These are phyloP conservation scores for Leishmania arabica DNA, from an alignment of 208 protist genomes.

Conservation along the genomic window DNA sequence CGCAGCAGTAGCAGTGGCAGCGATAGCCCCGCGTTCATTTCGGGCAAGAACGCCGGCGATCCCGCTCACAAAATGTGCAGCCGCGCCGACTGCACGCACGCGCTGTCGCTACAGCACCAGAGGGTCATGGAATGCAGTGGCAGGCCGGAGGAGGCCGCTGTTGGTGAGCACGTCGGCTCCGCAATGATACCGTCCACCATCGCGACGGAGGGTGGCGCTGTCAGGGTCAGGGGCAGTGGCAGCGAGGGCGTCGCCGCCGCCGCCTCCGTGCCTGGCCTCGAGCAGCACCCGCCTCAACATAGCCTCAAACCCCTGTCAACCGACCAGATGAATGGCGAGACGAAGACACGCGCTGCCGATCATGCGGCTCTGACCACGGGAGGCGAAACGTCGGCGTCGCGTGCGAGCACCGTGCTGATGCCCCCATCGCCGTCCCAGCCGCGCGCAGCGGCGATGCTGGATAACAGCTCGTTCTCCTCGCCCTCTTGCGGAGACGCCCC, in stretches of 20 bases:
- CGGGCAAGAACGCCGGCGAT: not conserved
- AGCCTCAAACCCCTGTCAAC: not conserved
- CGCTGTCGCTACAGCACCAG: not conserved
- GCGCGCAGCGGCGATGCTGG: not conserved
- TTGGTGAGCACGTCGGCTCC: not conserved
- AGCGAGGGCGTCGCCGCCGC: not conserved
- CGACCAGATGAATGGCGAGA: constrained; percentile 21
- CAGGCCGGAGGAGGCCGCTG: constrained; percentile 12
- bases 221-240: not conserved
- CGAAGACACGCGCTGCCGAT: constrained; percentile 14
- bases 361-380: constrained; percentile 6
- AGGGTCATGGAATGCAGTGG: constrained; percentile 9
- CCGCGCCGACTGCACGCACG: not conserved
- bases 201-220: constrained; percentile 1
- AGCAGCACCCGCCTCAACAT: not conserved
- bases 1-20: constrained; percentile 24
- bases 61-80: not conserved
- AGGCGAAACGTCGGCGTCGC: constrained; percentile 14
- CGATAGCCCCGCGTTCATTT: not conserved
- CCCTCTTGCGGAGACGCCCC: not conserved
- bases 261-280: not conserved
- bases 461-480: not conserved
- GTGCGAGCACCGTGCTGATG: constrained; percentile 21
- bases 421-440: constrained; percentile 33
- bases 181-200: not conserved